phyloP scores from a whole-genome alignment of 768 basidiomycete species.

The Leucocoprinus birnbaumii region DNA sequence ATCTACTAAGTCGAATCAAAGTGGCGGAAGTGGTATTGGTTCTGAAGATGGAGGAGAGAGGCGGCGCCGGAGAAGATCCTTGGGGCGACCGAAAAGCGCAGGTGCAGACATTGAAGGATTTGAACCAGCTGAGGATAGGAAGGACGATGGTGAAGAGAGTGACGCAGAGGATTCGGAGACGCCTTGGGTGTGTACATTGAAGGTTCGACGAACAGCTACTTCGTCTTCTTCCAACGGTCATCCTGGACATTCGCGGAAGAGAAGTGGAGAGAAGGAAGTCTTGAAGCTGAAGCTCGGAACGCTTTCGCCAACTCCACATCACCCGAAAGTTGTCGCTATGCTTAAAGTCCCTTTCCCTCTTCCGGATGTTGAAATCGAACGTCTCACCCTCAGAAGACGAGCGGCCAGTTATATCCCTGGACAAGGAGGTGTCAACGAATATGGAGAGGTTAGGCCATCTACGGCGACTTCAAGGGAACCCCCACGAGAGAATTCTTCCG shows the following conservation, averaged over 20 bases:
- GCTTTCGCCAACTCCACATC: slow-evolving; percentile 89
- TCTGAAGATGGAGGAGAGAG: slow-evolving; percentile 27
- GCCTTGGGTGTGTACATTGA: slow-evolving; percentile 90
- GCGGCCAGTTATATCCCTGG: not conserved
- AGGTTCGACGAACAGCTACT: slow-evolving; percentile 45
- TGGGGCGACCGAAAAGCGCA: slow-evolving; percentile 5
- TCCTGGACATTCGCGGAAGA: slow-evolving; percentile 3
- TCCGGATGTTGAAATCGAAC: slow-evolving; percentile 75
- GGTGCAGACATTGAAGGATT: slow-evolving; percentile 5
- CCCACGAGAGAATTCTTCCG: slow-evolving; percentile 3
- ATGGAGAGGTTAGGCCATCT: slow-evolving; percentile 1
- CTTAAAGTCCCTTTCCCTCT: slow-evolving; percentile 90
- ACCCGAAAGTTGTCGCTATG: slow-evolving; percentile 91
- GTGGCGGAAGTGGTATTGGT: slow-evolving; percentile 27
- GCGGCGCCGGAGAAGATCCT: slow-evolving; percentile 15
- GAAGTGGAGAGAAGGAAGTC: slow-evolving; percentile 22
- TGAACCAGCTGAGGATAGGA: slow-evolving; percentile 17
- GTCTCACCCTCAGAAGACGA: slow-evolving; percentile 50
- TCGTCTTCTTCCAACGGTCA: slow-evolving; percentile 8
- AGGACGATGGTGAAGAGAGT: slow-evolving; percentile 72
- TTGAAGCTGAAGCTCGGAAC: slow-evolving; percentile 73
- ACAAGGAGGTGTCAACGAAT: slow-evolving; percentile 18
- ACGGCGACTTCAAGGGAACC: slow-evolving; percentile 16
- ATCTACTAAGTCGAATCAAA: slow-evolving; percentile 29
- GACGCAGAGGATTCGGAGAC: slow-evolving; percentile 97